Evolutionary conservation across 495 filamentous ascomycete species (phyloP).

Genomic region (Lophiotrema nucula): DNA sequence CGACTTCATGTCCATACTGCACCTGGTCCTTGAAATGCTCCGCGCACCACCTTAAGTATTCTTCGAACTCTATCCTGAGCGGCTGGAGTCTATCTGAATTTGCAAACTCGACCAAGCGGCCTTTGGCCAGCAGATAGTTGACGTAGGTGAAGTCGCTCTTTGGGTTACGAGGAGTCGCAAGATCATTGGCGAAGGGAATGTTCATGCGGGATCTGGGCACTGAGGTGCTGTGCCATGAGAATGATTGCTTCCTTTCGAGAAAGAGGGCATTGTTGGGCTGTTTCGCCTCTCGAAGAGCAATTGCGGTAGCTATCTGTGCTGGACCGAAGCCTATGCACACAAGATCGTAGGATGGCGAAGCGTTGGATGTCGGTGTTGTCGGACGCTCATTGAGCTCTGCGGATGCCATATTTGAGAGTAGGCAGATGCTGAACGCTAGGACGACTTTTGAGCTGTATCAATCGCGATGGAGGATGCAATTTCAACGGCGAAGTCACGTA

Average conservation of each 20-base stretch:
- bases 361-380: background rate
- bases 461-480: no score
- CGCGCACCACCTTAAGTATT: slow-evolving; percentile 29
- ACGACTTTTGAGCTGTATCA: no score
- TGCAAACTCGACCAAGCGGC: slow-evolving; percentile 26
- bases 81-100: slow-evolving; percentile 27
- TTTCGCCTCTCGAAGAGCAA: slow-evolving; percentile 21
- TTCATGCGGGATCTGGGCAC: slow-evolving; percentile 21
- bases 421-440: no score
- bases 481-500: no score
- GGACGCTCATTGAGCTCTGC: background rate
- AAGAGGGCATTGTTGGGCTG: slow-evolving; percentile 17
- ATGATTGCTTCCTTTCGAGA: slow-evolving; percentile 19
- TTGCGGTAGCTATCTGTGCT: slow-evolving; percentile 29
- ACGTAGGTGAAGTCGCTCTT: slow-evolving; percentile 22
- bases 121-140: slow-evolving; percentile 20
- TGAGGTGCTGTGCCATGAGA: slow-evolving; percentile 16
- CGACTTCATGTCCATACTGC: slow-evolving; percentile 15
- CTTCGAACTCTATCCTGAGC: slow-evolving; percentile 12
- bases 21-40: slow-evolving; percentile 22
- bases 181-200: slow-evolving; percentile 23
- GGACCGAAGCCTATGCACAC: slow-evolving; percentile 30
- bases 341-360: slow-evolving; percentile 14
- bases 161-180: slow-evolving; percentile 26
- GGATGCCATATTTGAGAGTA: slow-evolving; percentile 8